Evolutionary conservation across 1,284 basidiomycete species (phyloP), one percentile per base, ranked within the genome.

Genomic region (Tetrapyrgos nigripes): DNA sequence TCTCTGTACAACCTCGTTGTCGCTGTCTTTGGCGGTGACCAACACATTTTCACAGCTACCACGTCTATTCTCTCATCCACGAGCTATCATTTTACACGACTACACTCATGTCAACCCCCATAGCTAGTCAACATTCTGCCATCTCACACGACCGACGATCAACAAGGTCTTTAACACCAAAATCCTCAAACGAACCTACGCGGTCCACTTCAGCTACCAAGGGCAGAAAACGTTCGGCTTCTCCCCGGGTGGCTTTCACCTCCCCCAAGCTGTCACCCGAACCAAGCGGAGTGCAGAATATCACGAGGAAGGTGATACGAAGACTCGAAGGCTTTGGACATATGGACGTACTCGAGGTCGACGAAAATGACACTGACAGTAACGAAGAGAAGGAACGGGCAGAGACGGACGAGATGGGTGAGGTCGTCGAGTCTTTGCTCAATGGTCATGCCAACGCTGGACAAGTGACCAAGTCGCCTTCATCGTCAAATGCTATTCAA

Each of bases 271-370:
- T 76, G 24, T 73, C 75, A 10, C 43, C 67, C 28, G 74, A 71
- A 52, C 61, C 71, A 17, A 77, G 74, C 48, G 76, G 76, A 37
- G 76, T 79, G 40, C 72, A 79, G 63, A 75, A 79, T 61, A 79
- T 80, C 63, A 80, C 78, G 4, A 69, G 77, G 51, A 79, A 79
- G 62, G 78, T 81, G 45, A 79, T 81, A 57, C 74, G 69, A 59
- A 73, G 73, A 28, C 65, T 81, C 6, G 78, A 79, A 61, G 78
- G 75, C 11, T 67, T 80, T n/a, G 77, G 76, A 3, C 77, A 78
- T 62, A 64, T 76, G 4, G 71, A 73, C 46, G 64, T 58, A 44
- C 50, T 52, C 3, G 64, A 66, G 47, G 62, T 61, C 17, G 66
- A 67, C 26, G 64, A 66, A 43, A 63, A 69, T 19, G 66, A 69